phyloP scores from a whole-genome alignment of 176 grass and related monocot species.

The Oryza nivara region DNA sequence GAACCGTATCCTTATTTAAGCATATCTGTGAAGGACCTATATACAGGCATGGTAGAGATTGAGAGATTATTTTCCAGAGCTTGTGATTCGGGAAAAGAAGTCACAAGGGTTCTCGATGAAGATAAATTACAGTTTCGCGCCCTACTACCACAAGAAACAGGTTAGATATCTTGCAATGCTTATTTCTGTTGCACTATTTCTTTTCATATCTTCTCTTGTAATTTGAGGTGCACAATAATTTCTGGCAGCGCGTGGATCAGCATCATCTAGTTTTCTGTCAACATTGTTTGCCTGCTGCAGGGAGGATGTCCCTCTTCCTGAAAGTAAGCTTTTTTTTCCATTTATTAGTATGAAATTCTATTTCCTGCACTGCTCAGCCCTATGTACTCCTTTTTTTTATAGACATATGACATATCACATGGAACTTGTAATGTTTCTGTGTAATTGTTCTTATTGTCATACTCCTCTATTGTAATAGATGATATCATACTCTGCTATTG shows the following conservation, averaged over 20 bases:
- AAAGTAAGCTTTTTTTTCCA: slow-evolving; percentile 40
- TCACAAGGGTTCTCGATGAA: slow-evolving; percentile 65
- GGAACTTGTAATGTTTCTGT: not conserved
- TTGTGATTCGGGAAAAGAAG: slow-evolving; percentile 63
- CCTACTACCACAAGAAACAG: slow-evolving; percentile 64
- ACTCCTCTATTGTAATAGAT: not conserved
- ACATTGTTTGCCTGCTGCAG: slow-evolving; percentile 51
- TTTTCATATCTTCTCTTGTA: slow-evolving; percentile 5
- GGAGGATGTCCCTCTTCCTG: slow-evolving; percentile 58
- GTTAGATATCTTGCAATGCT: slow-evolving; percentile 31
- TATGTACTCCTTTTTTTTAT: not conserved
- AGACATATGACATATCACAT: not conserved
- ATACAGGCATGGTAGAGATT: slow-evolving; percentile 56
- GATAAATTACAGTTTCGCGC: slow-evolving; percentile 64
- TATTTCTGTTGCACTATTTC: slow-evolving; percentile 18
- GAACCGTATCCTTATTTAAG: slow-evolving; percentile 26
- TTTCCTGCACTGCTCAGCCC: not conserved
- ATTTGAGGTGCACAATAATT: not conserved
- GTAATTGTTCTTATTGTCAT: not conserved
- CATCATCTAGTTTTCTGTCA: slow-evolving; percentile 50
- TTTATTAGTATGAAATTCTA: not conserved
- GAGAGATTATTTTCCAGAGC: slow-evolving; percentile 68
- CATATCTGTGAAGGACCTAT: slow-evolving; percentile 38
- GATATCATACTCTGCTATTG: not conserved
- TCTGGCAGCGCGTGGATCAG: slow-evolving; percentile 51